Percentiles rank a stretch among this genome's conserved stretches.
phyloP scores from a whole-genome alignment of 2,329 filamentous ascomycete genomes.

The Hymenoscyphus scutula region DNA sequence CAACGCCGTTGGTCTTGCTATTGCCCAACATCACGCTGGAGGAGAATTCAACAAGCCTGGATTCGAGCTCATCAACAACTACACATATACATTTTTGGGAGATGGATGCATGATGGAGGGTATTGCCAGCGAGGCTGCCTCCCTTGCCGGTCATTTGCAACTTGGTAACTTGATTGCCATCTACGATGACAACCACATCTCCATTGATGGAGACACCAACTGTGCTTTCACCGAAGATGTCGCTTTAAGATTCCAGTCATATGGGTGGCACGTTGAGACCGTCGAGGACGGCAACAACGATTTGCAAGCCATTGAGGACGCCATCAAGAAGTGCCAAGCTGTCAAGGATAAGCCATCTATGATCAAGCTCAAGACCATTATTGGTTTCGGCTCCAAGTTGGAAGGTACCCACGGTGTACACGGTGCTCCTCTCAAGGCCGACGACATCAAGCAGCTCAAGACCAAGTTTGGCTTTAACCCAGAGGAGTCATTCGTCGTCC shows the following conservation, averaged over 20 bases:
- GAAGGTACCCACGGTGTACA: conserved; percentile 95
- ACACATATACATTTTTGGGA: conserved; percentile 95
- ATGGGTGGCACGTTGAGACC: conserved; percentile 88
- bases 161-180: conserved; percentile 95
- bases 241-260: conserved; percentile 88
- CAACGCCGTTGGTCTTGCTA: conserved; percentile 96
- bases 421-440: conserved; percentile 91
- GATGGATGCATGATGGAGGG: conserved; percentile 99
- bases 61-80: conserved; percentile 88
- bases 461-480: conserved; percentile 94
- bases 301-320: conserved; percentile 81
- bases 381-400: conserved; percentile 90
- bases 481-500: conserved; percentile 86
- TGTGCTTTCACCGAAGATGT: conserved; percentile 97
- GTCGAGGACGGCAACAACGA: conserved; percentile 89
- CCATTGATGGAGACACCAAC: conserved; percentile 91
- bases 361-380: conserved; percentile 96
- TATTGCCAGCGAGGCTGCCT: conserved; percentile 88
- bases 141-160: conserved; percentile 91
- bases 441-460: conserved; percentile 94
- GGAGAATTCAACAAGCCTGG: conserved; percentile 96
- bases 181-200: conserved; percentile 99
- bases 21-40: conserved; percentile 88
- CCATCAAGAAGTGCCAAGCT: conserved; percentile 78
- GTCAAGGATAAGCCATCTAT: conserved; percentile 95